Evolutionary conservation across 2,329 filamentous ascomycete species (phyloP).

Genomic region (Dothiorella sarmentorum): DNA sequence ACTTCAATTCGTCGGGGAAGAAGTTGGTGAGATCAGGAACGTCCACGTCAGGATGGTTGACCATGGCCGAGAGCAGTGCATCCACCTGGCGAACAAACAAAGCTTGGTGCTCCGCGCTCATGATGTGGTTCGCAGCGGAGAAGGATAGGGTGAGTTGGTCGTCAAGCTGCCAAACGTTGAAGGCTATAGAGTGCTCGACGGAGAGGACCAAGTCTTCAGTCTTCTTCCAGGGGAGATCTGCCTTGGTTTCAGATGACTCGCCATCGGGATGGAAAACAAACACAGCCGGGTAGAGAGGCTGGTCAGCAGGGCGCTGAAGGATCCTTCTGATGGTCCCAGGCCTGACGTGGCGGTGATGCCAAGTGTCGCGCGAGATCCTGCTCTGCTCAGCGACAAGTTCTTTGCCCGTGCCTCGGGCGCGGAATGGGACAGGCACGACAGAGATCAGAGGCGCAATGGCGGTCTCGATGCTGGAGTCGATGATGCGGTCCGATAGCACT

Average conservation of each 20-base stretch:
- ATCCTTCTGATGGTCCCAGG: slow-evolving; percentile 30
- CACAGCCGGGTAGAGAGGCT: slow-evolving; percentile 32
- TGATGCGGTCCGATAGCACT: slow-evolving; percentile 26
- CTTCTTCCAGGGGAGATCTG: slow-evolving; percentile 27
- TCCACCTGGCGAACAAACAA: slow-evolving; percentile 32
- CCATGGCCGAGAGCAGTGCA: slow-evolving; percentile 29
- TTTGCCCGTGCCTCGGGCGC: slow-evolving; percentile 24
- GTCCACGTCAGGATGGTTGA: slow-evolving; percentile 27
- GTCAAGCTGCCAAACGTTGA: slow-evolving; percentile 34
- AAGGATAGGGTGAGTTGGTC: slow-evolving; percentile 27
- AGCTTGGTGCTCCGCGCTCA: slow-evolving; percentile 28
- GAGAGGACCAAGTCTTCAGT: slow-evolving; percentile 33
- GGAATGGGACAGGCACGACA: slow-evolving; percentile 34
- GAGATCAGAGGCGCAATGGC: slow-evolving; percentile 33
- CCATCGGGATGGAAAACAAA: slow-evolving; percentile 33
- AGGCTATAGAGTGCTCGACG: slow-evolving; percentile 42
- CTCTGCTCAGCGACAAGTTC: slow-evolving; percentile 28
- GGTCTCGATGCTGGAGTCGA: slow-evolving; percentile 28
- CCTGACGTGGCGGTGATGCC: slow-evolving; percentile 30
- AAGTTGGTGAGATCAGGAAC: slow-evolving; percentile 25
- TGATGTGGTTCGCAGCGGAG: slow-evolving; percentile 26
- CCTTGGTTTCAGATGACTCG: background rate
- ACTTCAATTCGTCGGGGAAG: slow-evolving; percentile 46
- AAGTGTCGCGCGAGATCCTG: slow-evolving; percentile 26
- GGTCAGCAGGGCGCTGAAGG: slow-evolving; percentile 26